A percentile compares a stretch with the other conserved stretches of the same genome.
Conservation (phyloP, 2,329 filamentous ascomycete species). For the Xylariaceae sp. region DNA sequence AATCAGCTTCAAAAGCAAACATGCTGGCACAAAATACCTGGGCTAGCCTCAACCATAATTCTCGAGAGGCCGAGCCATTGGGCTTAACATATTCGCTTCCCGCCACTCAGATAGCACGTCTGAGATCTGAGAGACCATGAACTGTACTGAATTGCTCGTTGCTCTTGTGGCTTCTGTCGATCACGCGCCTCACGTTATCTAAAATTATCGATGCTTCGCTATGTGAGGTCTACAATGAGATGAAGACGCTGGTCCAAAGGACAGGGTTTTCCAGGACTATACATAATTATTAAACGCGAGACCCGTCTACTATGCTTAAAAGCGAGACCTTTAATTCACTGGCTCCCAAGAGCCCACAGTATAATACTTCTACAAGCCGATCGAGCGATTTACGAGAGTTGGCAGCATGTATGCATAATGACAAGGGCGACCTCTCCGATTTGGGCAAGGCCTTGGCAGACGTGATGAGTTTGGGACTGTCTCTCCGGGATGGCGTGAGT, state of each 20-base stretch:
- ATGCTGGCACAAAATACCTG: neutral
- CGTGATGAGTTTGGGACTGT: neutral
- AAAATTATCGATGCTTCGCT: neutral
- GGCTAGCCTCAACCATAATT: neutral
- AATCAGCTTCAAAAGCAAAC: conserved; percentile 5
- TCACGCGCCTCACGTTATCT: neutral
- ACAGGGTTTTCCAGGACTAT: neutral
- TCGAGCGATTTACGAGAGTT: neutral
- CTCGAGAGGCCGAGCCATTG: neutral
- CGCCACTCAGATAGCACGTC: neutral
- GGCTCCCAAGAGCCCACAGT: neutral
- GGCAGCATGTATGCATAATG: neutral
- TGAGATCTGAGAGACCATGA: neutral
- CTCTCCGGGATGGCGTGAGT: neutral
- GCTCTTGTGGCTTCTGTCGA: neutral
- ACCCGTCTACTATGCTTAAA: neutral
- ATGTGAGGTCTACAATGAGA: neutral
- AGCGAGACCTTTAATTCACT: neutral
- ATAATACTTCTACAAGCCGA: neutral
- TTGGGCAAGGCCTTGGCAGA: neutral
- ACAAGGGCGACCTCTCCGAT: neutral
- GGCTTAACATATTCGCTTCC: neutral
- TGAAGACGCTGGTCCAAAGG: neutral
- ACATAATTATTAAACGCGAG: neutral
- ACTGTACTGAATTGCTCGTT: neutral